Base-by-base conservation (phyloP, 768 basidiomycete species). In the Boletus rufocinnamomeus region DNA sequence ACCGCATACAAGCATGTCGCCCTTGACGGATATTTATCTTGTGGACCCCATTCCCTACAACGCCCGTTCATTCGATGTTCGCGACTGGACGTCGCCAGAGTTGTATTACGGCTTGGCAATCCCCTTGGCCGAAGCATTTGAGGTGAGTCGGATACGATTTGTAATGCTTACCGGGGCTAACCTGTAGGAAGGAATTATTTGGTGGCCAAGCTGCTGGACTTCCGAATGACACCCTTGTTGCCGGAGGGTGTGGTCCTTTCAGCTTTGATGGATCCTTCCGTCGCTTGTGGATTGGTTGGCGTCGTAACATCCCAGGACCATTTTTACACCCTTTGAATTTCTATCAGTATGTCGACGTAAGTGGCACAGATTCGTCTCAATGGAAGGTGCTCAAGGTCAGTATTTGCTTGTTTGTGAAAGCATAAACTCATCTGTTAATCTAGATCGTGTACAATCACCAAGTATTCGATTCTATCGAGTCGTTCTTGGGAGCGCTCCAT, bases 181-280 rank as follows among this genome's bases (percentile, higher is more conserved):
- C 30, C 1, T 0, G 34, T n/a, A 40, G 8, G 17, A 37, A 82
- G 79, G 82, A 83, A 58, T 67, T 86, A 4, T 83, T 84, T 59
- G 79, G 74, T 13, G 82, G 75, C 13, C 73, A 74, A 27, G 76
- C 73, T 17, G 64, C 71, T 30, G 83, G 82, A 0, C 68, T 74
- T 0, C 69, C 72, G 10, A 82, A 79, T 51, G 82, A 83, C 57
- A 84, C 84, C 0, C 75, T 88, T 13, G 63, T 78, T 3, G 76
- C 76, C 2, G 81, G 75, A 2, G 76, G 73, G 2, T 70, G 68
- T 38, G 84, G 79, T 0, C 85, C 85, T 2, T 79, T 82, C 66
- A 81, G 81, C 51, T 86, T 81, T 61, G 85, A 87, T 62, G 86
- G 86, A 8, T 72, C 76, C 16, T 86, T 84, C 76, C 77, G 85